phyloP scores from a whole-genome alignment of 1,284 basidiomycete species.

The Limonomyces culmigenus region DNA sequence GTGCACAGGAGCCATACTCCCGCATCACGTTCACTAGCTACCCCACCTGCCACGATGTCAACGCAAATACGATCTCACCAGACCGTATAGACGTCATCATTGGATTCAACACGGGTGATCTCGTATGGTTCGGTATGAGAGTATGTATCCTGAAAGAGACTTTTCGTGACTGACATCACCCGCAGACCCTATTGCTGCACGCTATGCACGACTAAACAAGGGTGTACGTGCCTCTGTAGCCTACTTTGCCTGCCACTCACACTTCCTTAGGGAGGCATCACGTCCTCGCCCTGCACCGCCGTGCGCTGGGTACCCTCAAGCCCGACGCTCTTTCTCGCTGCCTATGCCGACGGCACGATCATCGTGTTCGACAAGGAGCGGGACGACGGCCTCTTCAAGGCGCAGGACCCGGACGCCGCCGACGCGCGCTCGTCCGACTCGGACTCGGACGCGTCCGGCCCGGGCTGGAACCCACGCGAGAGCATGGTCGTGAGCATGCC shows the following conservation, averaged over 20 bases:
- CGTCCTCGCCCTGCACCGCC: slow-evolving; percentile 64
- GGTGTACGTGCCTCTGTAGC: slow-evolving; percentile 31
- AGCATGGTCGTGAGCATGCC: slow-evolving; percentile 69
- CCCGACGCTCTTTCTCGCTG: slow-evolving; percentile 75
- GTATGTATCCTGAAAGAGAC: no score
- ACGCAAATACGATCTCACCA: slow-evolving; percentile 56
- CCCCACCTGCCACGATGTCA: slow-evolving; percentile 85
- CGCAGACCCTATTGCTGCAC: slow-evolving; percentile 65
- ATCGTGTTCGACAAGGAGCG: slow-evolving; percentile 81
- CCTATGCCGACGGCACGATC: slow-evolving; percentile 80
- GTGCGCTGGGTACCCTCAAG: slow-evolving; percentile 85
- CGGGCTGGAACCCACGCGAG: slow-evolving; percentile 58
- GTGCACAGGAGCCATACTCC: slow-evolving; percentile 62
- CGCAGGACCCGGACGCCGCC: slow-evolving; percentile 28
- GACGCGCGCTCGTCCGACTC: no score
- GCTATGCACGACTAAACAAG: slow-evolving; percentile 87
- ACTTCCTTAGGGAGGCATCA: slow-evolving; percentile 54
- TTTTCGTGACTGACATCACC: slow-evolving; percentile 4
- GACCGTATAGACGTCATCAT: slow-evolving; percentile 82
- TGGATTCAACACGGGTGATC: slow-evolving; percentile 84
- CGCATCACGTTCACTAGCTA: slow-evolving; percentile 74
- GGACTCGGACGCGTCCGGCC: no score
- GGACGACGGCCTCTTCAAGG: slow-evolving; percentile 64
- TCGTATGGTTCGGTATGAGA: slow-evolving; percentile 84
- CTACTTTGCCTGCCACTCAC: slow-evolving; percentile 1